Conservation (phyloP, 345 rosid genomes). For the Anacardium occidentale region DNA sequence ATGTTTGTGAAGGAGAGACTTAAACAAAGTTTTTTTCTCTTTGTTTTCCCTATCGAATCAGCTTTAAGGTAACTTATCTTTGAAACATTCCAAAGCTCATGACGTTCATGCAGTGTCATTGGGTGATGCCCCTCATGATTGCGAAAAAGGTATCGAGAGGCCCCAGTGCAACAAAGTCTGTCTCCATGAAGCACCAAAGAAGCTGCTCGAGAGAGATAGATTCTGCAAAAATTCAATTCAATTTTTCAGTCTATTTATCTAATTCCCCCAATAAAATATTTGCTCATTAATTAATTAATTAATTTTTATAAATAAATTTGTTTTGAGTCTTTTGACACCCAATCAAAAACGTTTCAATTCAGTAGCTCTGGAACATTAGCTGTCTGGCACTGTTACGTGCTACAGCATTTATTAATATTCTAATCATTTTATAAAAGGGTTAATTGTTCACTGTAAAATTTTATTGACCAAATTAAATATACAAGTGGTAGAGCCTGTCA, state of each 20-base stretch:
- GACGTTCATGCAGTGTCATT: slow-evolving; percentile 49
- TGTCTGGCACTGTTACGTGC: background rate
- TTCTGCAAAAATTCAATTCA: slow-evolving; percentile 17
- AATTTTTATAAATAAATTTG: background rate
- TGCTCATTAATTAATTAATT: background rate
- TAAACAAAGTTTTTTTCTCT: slow-evolving; percentile 18
- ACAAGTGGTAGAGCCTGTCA: no score
- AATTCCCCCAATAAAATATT: background rate
- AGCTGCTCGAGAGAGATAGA: slow-evolving; percentile 20
- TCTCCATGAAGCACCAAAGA: slow-evolving; percentile 42
- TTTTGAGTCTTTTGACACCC: background rate
- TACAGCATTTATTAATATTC: background rate
- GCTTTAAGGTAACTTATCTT: slow-evolving; percentile 45
- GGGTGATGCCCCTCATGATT: slow-evolving; percentile 44
- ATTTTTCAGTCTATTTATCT: background rate
- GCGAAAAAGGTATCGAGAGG: slow-evolving; percentile 43
- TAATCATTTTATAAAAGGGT: no score
- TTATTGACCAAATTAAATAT: no score
- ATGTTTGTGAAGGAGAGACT: slow-evolving; percentile 19
- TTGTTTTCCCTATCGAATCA: slow-evolving; percentile 40
- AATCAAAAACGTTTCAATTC: background rate
- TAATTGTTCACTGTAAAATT: background rate
- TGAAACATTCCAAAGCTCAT: slow-evolving; percentile 49
- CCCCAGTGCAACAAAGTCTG: slow-evolving; percentile 43
- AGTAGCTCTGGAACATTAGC: slow-evolving; percentile 6